A percentile compares a stretch with the other conserved stretches of the same genome.
Conservation (phyloP, 2,329 filamentous ascomycete genomes). For the Coniosporium tulheliwenetii region DNA sequence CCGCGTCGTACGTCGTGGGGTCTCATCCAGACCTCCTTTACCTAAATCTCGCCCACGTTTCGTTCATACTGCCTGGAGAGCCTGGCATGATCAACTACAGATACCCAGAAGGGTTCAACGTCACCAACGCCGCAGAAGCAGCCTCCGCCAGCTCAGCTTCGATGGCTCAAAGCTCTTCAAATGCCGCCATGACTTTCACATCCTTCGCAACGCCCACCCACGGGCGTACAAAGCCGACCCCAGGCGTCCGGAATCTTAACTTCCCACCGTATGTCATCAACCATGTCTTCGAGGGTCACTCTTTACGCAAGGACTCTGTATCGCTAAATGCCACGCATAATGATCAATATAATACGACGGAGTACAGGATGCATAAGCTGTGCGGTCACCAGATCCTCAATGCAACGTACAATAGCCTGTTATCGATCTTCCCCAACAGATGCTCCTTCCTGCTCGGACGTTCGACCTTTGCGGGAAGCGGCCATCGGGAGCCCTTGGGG, state of each 20-base stretch:
- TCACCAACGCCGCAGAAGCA: constrained; percentile 13
- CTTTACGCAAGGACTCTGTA: constrained; percentile 9
- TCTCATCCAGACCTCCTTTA: neutral
- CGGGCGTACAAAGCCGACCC: constrained; percentile 7
- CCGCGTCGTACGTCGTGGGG: constrained; percentile 11
- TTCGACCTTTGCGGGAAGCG: constrained; percentile 9
- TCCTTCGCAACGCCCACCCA: constrained; percentile 13
- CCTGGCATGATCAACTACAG: constrained; percentile 9
- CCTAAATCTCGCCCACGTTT: constrained; percentile 5
- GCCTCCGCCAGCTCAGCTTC: constrained; percentile 8
- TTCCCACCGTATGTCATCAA: constrained; percentile 17
- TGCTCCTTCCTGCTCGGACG: constrained; percentile 12
- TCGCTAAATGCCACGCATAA: constrained; percentile 10
- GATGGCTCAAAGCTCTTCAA: neutral
- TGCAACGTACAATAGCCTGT: constrained; percentile 11
- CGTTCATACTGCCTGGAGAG: constrained; percentile 11
- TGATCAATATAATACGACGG: constrained; percentile 9
- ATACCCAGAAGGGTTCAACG: constrained; percentile 11
- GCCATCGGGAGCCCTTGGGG: constrained; percentile 12
- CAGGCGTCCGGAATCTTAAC: constrained; percentile 13
- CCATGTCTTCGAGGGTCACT: constrained; percentile 9
- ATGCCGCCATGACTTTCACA: constrained; percentile 6
- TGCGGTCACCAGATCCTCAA: constrained; percentile 10
- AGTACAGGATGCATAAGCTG: constrained; percentile 13
- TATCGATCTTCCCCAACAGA: constrained; percentile 9